A percentile compares a stretch with the other conserved stretches of the same genome.
phyloP scores from a whole-genome alignment of 1,284 basidiomycete genomes.

The Leccinum pachyderme region DNA sequence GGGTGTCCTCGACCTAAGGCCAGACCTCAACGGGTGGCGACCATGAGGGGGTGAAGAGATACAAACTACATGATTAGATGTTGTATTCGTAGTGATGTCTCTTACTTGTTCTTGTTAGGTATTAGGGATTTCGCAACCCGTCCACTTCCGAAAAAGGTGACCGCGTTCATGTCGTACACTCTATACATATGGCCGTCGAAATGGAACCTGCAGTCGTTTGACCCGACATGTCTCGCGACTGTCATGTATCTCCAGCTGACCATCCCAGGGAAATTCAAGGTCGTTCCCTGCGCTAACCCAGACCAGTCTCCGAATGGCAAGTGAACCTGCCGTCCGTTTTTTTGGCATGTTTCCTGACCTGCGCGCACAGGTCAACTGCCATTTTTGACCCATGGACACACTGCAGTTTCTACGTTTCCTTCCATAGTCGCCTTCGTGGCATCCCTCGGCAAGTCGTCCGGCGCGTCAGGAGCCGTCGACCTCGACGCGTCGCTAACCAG shows the following conservation, averaged over 20 bases:
- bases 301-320: conserved; percentile 76
- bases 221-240: conserved; percentile 62
- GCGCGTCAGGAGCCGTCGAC: conserved; percentile 30
- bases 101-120: conserved; percentile 21
- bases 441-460: conserved; percentile 37
- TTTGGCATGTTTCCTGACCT: conserved; percentile 6
- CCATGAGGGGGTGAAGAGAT: neutral
- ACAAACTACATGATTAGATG: neutral
- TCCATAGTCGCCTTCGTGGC: conserved; percentile 65
- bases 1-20: conserved; percentile 13
- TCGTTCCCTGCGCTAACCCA: conserved; percentile 63
- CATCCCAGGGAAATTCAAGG: conserved; percentile 59
- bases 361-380: conserved; percentile 62
- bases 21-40: neutral
- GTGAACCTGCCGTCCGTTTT: conserved; percentile 16
- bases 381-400: conserved; percentile 58
- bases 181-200: conserved; percentile 69
- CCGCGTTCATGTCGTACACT: conserved; percentile 23
- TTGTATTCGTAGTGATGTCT: too few species aligned
- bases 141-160: conserved; percentile 7
- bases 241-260: conserved; percentile 64
- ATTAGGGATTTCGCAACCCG: neutral
- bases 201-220: conserved; percentile 63
- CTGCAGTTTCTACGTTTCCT: conserved; percentile 49
- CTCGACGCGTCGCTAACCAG: conserved; percentile 46